Base-by-base conservation (phyloP, 2,329 filamentous ascomycete genomes). In the Fusarium fujikuroi region DNA sequence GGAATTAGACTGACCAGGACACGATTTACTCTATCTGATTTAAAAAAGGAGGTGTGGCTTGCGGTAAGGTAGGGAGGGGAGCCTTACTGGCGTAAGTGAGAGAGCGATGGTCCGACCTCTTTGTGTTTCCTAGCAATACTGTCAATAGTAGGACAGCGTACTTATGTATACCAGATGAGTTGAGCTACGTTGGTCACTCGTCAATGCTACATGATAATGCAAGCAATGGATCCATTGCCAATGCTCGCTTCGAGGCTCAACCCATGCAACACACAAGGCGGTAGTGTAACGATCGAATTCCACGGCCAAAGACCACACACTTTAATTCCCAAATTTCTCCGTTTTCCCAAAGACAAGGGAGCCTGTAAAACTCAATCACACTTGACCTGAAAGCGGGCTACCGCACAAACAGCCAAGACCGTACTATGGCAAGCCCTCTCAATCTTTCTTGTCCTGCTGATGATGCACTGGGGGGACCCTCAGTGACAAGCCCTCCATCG, bases 401-500 rank as follows among this genome's bases (percentile, higher is more conserved):
- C 32, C 25, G 49, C 47, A 36, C 36, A 54, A 59, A 62, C 19
- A 65, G 65, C 65, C 66, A 69, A 69, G 66, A 69, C 65, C 52
- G 25, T 30, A 52, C 50, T 46, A 65, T 37, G 15, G 18, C 66
- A 69, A 64, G 65, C 66, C 57, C 42, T 37, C 23, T 28, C 23
- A 21, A 19, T 14, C 40, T 14, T 39, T 28, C 50, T 40, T 60
- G 62, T 46, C 58, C 66, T 69, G 65, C 66, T 69, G 66, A 69
- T 69, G 66, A 65, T 69, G n/a, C 30, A 52, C 49, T 36, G n/a
- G 49, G 30, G 49, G 30, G 32, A 25, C 47, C 36, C 50, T 69
- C 42, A 69, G 60, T 69, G 66, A 54, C 32, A 52, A 47, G 61
- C 68, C 64, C 70, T 66, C 70, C 72, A 69, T 77, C 75, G 75